phyloP scores from a whole-genome alignment of 306 rosid genomes.

The Dryas alaskensis region DNA sequence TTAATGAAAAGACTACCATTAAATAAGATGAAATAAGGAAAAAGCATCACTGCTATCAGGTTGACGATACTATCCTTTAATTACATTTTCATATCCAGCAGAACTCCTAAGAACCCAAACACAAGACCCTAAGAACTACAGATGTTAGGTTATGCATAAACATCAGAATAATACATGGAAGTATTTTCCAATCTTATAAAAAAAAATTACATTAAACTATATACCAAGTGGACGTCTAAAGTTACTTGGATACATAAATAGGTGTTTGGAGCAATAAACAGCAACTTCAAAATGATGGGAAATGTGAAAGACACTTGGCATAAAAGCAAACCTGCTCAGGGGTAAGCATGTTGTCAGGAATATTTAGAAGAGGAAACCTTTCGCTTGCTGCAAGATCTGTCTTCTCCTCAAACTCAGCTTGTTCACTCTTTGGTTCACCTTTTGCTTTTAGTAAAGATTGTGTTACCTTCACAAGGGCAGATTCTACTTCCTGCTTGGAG shows the following conservation, averaged over 20 bases:
- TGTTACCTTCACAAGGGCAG: slow-evolving; percentile 61
- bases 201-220: neutral
- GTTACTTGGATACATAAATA: neutral
- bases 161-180: neutral
- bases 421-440: slow-evolving; percentile 84
- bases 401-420: slow-evolving; percentile 65
- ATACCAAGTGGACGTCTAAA: neutral
- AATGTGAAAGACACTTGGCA: slow-evolving; percentile 26
- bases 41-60: neutral
- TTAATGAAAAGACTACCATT: neutral
- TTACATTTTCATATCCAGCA: neutral
- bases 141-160: neutral
- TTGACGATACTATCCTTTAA: neutral
- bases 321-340: slow-evolving; percentile 73
- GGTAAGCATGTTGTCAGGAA: slow-evolving; percentile 75
- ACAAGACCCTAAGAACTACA: neutral
- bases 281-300: slow-evolving; percentile 23
- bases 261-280: neutral
- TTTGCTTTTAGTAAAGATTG: slow-evolving; percentile 85
- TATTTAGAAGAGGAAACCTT: slow-evolving; percentile 67
- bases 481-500: slow-evolving; percentile 82
- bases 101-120: neutral
- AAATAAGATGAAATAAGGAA: neutral
- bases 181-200: too few relatives aligned
- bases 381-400: slow-evolving; percentile 48